phyloP scores from a whole-genome alignment of 2,329 filamentous ascomycete genomes.

The Beauveria caledonica region DNA sequence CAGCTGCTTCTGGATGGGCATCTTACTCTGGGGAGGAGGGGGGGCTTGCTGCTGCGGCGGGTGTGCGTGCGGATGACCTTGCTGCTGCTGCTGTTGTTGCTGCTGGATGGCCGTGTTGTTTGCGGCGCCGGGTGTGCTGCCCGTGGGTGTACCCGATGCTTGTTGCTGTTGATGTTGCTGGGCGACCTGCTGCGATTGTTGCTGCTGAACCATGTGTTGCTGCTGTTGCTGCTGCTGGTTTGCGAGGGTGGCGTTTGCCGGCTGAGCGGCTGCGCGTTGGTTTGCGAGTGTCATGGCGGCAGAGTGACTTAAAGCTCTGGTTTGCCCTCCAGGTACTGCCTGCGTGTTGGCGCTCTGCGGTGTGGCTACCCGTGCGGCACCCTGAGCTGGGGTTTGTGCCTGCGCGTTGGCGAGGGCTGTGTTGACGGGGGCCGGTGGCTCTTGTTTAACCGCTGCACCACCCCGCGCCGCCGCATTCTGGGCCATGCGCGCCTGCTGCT shows the following conservation, averaged over 20 bases:
- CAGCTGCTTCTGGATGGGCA: constrained; percentile 76
- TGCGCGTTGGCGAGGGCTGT: constrained; percentile 34
- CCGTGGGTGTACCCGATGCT: constrained; percentile 9
- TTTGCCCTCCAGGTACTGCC: constrained; percentile 26
- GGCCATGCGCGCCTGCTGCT: constrained; percentile 24
- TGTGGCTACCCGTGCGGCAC: constrained; percentile 39
- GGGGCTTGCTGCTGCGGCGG: constrained; percentile 29
- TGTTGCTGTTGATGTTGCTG: constrained; percentile 20
- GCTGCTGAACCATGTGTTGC: not conserved
- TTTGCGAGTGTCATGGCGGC: constrained; percentile 43
- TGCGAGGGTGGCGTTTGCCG: constrained; percentile 23
- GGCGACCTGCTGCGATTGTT: constrained; percentile 18
- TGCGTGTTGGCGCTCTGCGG: constrained; percentile 37
- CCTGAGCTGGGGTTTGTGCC: constrained; percentile 41
- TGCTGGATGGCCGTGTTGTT: constrained; percentile 14
- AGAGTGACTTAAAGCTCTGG: constrained; percentile 39
- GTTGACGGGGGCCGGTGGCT: constrained; percentile 39
- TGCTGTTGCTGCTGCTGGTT: constrained; percentile 21
- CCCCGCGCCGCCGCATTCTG: constrained; percentile 15
- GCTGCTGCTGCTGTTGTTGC: constrained; percentile 27
- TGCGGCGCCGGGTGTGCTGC: constrained; percentile 18
- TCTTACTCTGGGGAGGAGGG: constrained; percentile 47
- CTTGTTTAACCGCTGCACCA: constrained; percentile 16
- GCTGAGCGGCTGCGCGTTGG: constrained; percentile 30
- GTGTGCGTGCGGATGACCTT: constrained; percentile 40